Evolutionary conservation across 306 rosid species (phyloP).

Genomic region (Prunus fruticosa): DNA sequence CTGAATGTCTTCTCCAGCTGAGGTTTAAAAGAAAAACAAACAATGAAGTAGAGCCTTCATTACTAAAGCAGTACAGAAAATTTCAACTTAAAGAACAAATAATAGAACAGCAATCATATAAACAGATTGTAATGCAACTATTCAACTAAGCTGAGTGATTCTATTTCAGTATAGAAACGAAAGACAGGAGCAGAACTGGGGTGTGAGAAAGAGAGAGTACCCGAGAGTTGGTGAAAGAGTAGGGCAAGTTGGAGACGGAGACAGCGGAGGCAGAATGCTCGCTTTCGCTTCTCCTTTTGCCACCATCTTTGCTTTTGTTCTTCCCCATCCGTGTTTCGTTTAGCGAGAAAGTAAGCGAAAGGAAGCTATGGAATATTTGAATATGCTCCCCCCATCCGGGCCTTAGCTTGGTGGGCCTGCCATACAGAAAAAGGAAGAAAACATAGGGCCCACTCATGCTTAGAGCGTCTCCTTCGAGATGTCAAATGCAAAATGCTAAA

Average conservation of each 20-base stretch:
- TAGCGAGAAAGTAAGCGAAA: neutral
- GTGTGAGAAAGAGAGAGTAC: slow-evolving; percentile 25
- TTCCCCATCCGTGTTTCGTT: slow-evolving; percentile 50
- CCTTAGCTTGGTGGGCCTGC: no score
- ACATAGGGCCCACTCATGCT: no score
- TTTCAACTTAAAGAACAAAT: neutral
- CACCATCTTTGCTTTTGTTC: slow-evolving; percentile 51
- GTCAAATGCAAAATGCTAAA: no score
- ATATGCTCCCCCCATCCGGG: no score
- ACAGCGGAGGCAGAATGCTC: slow-evolving; percentile 49
- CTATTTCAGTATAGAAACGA: neutral
- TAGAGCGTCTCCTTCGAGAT: no score
- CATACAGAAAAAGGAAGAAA: no score
- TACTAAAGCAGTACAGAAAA: neutral
- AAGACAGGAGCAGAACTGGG: neutral
- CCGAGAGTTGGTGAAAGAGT: slow-evolving; percentile 72
- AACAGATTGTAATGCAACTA: neutral
- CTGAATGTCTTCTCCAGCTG: slow-evolving; percentile 86
- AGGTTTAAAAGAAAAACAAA: neutral
- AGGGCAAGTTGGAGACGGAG: slow-evolving; percentile 74
- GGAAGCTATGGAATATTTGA: neutral
- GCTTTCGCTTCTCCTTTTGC: slow-evolving; percentile 27
- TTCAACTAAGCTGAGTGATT: neutral
- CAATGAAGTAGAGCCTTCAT: neutral
- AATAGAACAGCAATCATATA: neutral